phyloP scores from a whole-genome alignment of 305 asterid species.

The Fraxinus angustifolia region DNA sequence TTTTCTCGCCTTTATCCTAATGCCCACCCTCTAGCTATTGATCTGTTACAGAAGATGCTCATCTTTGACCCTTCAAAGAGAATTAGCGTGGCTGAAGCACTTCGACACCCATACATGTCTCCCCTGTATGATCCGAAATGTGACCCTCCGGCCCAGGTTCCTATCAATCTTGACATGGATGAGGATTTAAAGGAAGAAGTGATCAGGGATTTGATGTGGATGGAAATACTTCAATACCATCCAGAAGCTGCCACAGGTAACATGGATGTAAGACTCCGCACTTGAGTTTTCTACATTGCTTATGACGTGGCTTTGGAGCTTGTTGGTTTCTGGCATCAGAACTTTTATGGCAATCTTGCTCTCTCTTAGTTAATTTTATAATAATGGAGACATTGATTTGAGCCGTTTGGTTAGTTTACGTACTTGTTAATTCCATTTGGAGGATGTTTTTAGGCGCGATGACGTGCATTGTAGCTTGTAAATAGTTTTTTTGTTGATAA shows the following conservation, averaged over 20 bases:
- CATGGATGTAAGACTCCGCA: constrained; percentile 5
- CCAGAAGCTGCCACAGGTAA: constrained; percentile 23
- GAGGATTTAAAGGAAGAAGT: constrained; percentile 34
- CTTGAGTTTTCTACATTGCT: constrained; percentile 4
- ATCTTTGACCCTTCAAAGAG: constrained; percentile 38
- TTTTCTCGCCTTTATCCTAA: constrained; percentile 30
- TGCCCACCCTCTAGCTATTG: constrained; percentile 34
- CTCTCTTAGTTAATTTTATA: not conserved
- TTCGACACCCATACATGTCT: constrained; percentile 33
- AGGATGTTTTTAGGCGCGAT: not conserved
- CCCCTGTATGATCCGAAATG: constrained; percentile 29
- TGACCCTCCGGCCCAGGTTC: constrained; percentile 34
- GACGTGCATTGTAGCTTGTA: not conserved
- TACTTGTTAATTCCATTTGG: not conserved
- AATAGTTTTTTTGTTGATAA: not conserved
- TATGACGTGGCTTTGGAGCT: not conserved
- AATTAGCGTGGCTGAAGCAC: constrained; percentile 33
- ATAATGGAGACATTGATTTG: not conserved
- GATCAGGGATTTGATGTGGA: constrained; percentile 39
- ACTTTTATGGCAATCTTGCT: not conserved
- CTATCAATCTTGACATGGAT: constrained; percentile 31
- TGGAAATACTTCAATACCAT: constrained; percentile 33
- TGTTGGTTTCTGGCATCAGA: not conserved
- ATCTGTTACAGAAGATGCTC: constrained; percentile 35
- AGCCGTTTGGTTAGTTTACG: not conserved